A percentile compares a stretch with the other conserved stretches of the same genome.
Conservation (phyloP, 148 eudicot species). For the Vaccinium darrowii region DNA sequence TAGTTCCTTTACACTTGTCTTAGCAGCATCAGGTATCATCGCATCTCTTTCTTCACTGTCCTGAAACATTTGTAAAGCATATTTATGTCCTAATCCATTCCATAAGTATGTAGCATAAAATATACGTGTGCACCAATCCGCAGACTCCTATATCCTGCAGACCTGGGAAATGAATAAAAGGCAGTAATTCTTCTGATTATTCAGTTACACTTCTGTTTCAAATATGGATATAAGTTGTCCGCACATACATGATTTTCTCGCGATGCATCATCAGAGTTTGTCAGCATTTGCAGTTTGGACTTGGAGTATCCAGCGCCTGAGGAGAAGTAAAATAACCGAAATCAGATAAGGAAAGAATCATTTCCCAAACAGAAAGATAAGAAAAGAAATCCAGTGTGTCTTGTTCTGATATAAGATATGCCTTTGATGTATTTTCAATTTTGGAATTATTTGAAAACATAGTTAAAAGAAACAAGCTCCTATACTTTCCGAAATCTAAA, state of each 20-base stretch:
- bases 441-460: not conserved
- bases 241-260: conserved; percentile 39
- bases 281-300: conserved; percentile 28
- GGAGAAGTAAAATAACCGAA: conserved; percentile 3
- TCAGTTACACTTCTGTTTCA: not conserved
- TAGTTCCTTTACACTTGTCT: conserved; percentile 81
- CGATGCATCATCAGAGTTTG: conserved; percentile 31
- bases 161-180: not conserved
- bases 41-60: conserved; percentile 42
- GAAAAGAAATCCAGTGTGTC: not conserved
- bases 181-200: not conserved
- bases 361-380: not conserved
- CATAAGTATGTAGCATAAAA: not conserved
- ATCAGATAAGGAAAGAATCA: not conserved
- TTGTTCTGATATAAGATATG: not conserved
- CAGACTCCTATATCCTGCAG: not conserved
- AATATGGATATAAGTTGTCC: not conserved
- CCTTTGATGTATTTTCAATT: not conserved
- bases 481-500: not conserved
- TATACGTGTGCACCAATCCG: not conserved
- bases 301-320: conserved; percentile 49
- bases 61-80: conserved; percentile 40
- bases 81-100: not conserved
- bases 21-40: conserved; percentile 30
- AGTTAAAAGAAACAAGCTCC: not conserved